Base-by-base conservation (phyloP, 148 eudicot genomes). In the Euryodendron excelsum region DNA sequence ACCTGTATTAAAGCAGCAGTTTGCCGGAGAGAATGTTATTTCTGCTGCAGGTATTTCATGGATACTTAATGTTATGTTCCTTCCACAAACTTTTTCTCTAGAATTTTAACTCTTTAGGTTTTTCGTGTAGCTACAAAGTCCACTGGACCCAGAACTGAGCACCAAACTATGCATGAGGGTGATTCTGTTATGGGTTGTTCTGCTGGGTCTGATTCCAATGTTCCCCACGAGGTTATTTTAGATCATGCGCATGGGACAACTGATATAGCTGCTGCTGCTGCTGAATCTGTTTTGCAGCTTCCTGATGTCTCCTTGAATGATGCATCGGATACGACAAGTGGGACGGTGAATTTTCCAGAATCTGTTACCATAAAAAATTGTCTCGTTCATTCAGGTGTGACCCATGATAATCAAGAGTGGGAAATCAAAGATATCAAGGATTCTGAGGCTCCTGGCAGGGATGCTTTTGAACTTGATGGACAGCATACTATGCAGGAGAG, bases 41-140 rank as follows among this genome's bases (percentile, higher is more conserved):
- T 34, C 84, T 53, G 21, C 77, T 44, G 69, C 81, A 86, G 97
- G 97, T 92, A 79, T 52, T 72, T 44, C 8, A 39, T 44, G 62
- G n/a, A 60, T 72, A 34, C 34, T 66, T 76, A 10, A 62, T 5
- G 45, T 5, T 41, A 41, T 41, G 4, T 36, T 75, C 34, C 28
- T 21, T 21, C 28, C 18, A 4, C 44, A 36, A 20, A 31, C 28
- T 37, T 36, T 56, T 41, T 64, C 47, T 56, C 20, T 8, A 67
- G 21, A 23, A 45, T 74, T 28, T 33, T 44, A 10, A 53, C 70
- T 15, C 2, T 58, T 11, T 44, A 44, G 30, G 34, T 44, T 62
- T n/a, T 37, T 61, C 17, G 63, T 73, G 41, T 37, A 79, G 86
- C 50, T 59, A 31, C 31, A n/a, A 75, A 76, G 41, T 33, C 76